Evolutionary conservation across 768 basidiomycete genomes (phyloP), one percentile per base, ranked within the genome.

Genomic region (Glaciozyma martinii): DNA sequence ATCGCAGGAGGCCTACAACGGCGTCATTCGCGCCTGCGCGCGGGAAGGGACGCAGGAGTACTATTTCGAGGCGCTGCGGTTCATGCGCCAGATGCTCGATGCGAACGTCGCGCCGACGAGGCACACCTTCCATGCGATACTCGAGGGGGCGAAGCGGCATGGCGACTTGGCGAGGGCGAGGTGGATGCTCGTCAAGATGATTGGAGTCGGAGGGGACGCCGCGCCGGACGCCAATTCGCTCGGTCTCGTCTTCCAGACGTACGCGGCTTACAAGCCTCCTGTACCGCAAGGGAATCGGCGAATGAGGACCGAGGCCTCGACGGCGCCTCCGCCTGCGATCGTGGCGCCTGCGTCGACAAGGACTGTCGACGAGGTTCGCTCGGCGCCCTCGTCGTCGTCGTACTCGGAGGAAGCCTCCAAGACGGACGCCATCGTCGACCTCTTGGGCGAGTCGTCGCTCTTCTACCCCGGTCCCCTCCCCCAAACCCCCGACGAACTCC

Each of bases 101-200:
- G 71, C 75, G 27, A 72, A 72, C 47, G 77, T 76, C 57, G 66
- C 73, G 40, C 90, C 90, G 1, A 83, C 85, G 63, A 75, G 79
- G 47, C 79, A 81, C 42, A 87, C 89, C 5, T 94, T 92, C 76
- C 80, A 81, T 61, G 90, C 89, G 0, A 76, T 98, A n/a, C 76
- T 99, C 63, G 89, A 95, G 68, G 91, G 90, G 2, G 86, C 89
- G 42, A 95, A 90, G 76, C 80, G 90, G 9, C 78, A 85, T 3
- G 91, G 93, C 0, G 94, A 97, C 75, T 76, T 99, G 27, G 80
- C 81, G 5, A 80, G 90, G 56, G 85, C 86, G 30, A 80, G 93
- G 70, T 97, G 92, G 93, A 86, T 97, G 65, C 79, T 98, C 60
- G 88, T 87, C 1, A 91, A 95, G 78, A 83, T 90, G 77, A 81